Evolutionary conservation across 257 asterid species (phyloP).

Genomic region (Ophiorrhiza pumila): DNA sequence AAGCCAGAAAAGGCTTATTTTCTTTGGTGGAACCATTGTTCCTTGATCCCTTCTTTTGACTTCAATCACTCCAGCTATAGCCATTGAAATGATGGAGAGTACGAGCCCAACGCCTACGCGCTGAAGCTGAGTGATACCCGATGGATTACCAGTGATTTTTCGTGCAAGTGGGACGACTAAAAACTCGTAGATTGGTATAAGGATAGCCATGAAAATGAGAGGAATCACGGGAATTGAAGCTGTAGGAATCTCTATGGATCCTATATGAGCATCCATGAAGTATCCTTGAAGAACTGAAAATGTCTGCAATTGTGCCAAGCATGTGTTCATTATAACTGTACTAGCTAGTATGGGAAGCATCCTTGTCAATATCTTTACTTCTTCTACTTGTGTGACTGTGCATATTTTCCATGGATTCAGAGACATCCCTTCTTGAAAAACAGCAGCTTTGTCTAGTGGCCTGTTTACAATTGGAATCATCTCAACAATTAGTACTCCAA

Average conservation of each 20-base stretch:
- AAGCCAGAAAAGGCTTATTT: constrained; percentile 61
- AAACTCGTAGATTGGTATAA: constrained; percentile 43
- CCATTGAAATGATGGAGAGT: constrained; percentile 46
- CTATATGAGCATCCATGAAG: constrained; percentile 40
- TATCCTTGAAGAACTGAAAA: constrained; percentile 48
- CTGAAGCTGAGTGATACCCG: constrained; percentile 53
- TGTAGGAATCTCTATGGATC: constrained; percentile 34
- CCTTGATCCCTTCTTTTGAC: constrained; percentile 44
- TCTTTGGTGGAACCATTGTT: constrained; percentile 21
- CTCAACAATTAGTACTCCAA: background rate
- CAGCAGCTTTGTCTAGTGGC: constrained; percentile 41
- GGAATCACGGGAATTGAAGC: constrained; percentile 53
- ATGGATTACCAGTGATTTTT: constrained; percentile 36
- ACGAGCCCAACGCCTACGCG: constrained; percentile 43
- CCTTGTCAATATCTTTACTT: constrained; percentile 43
- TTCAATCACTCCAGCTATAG: constrained; percentile 43
- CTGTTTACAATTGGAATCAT: constrained; percentile 15
- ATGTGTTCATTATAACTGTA: constrained; percentile 50
- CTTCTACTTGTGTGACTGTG: constrained; percentile 58
- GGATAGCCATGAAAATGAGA: constrained; percentile 37
- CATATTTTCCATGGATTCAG: constrained; percentile 25
- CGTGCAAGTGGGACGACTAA: constrained; percentile 42
- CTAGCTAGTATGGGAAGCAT: constrained; percentile 46
- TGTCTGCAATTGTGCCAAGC: constrained; percentile 52
- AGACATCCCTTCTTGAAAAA: constrained; percentile 9